These are phyloP conservation scores for Mrakia hoshinonis DNA, from an alignment of 768 basidiomycete species.

Conservation along the genomic window DNA sequence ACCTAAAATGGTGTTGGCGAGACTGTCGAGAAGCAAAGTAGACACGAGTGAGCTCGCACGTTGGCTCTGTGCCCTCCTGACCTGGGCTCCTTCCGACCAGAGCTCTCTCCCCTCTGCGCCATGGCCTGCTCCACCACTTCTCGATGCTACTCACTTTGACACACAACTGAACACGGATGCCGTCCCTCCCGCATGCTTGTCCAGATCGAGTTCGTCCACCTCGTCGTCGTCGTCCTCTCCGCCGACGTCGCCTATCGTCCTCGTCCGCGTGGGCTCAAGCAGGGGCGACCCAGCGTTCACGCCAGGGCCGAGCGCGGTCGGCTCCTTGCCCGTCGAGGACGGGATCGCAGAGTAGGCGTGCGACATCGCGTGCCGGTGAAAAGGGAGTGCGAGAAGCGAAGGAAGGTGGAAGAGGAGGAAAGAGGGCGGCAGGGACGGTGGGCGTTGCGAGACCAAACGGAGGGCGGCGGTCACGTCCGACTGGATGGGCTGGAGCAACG, in stretches of 20 bases:
- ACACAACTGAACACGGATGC: slow-evolving; percentile 17
- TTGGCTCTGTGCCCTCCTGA: not conserved
- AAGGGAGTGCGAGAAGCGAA: too few species aligned
- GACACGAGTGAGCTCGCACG: not conserved
- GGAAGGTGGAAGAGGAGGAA: too few species aligned
- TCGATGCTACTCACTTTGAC: slow-evolving; percentile 16
- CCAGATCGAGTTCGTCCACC: slow-evolving; percentile 11
- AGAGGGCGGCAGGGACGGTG: too few species aligned
- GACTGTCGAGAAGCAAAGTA: not conserved
- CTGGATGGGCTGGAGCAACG: too few species aligned
- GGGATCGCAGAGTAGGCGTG: slow-evolving; percentile 9
- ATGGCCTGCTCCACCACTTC: not conserved
- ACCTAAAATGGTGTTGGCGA: slow-evolving; percentile 25
- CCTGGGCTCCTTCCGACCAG: not conserved
- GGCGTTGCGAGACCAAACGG: too few species aligned
- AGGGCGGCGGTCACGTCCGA: too few species aligned
- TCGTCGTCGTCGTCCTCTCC: slow-evolving; percentile 14
- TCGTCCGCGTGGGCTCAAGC: not conserved
- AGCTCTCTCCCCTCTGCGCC: not conserved
- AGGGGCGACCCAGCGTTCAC: slow-evolving; percentile 7
- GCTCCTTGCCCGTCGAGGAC: not conserved
- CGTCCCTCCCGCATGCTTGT: slow-evolving; percentile 9
- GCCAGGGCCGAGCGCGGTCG: not conserved
- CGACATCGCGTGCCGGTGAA: too few species aligned
- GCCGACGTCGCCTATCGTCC: not conserved